Conservation (phyloP, 2,329 filamentous ascomycete species). For the Cercospora janseana region DNA sequence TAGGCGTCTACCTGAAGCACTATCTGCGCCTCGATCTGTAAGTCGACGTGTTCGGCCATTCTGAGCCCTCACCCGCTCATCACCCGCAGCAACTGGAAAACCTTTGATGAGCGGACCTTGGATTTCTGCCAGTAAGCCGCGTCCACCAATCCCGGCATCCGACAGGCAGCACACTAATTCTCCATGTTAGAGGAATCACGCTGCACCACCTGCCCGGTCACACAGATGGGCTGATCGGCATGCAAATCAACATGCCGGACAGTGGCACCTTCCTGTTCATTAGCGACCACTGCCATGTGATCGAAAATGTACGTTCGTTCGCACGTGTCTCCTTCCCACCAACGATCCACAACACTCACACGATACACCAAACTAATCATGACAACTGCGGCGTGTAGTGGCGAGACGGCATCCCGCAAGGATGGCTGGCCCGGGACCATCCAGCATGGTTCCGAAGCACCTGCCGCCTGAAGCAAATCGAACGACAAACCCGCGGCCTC, state of each 20-base stretch:
- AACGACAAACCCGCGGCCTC: conserved; percentile 33
- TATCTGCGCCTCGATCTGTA: conserved; percentile 37
- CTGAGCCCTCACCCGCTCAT: background rate
- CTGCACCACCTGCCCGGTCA: conserved; percentile 41
- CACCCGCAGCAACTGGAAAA: conserved; percentile 37
- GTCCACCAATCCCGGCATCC: background rate
- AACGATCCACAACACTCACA: too few species aligned
- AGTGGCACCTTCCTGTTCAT: conserved; percentile 39
- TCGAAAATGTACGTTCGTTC: conserved; percentile 35
- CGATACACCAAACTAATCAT: background rate
- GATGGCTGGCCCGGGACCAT: conserved; percentile 40
- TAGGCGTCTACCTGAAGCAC: conserved; percentile 38
- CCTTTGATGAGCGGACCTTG: conserved; percentile 38
- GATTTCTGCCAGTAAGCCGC: conserved; percentile 35
- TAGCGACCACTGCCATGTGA: conserved; percentile 40
- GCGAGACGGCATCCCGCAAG: conserved; percentile 39
- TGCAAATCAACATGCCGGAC: conserved; percentile 40
- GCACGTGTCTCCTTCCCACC: background rate
- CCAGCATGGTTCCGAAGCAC: conserved; percentile 39
- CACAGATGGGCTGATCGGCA: conserved; percentile 39
- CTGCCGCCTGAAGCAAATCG: conserved; percentile 37
- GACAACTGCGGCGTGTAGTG: conserved; percentile 30
- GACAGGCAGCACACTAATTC: conserved; percentile 2
- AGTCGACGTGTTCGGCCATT: conserved; percentile 7
- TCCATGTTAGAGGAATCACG: conserved; percentile 33